Evolutionary conservation across 2,329 filamentous ascomycete genomes (phyloP).

Genomic region (Alternaria hordeiaustralica): DNA sequence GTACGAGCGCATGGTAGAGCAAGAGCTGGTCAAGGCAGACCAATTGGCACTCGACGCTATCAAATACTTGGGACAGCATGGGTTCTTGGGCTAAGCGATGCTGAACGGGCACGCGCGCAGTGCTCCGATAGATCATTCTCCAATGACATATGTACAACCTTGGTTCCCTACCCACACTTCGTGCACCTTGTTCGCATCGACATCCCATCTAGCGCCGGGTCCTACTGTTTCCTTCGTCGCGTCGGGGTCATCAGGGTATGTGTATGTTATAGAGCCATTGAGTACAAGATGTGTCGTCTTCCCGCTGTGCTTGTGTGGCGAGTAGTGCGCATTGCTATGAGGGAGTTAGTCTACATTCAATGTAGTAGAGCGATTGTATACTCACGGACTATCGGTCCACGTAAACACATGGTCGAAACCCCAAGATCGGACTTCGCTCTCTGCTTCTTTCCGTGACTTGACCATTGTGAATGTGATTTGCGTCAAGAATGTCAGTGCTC

Average conservation of each 20-base stretch:
- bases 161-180: conserved; percentile 72
- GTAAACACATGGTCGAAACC: conserved; percentile 74
- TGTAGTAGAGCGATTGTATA: conserved; percentile 19
- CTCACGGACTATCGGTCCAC: conserved; percentile 74
- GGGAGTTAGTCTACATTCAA: not conserved
- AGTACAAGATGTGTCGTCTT: conserved; percentile 75
- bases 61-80: conserved; percentile 53
- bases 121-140: conserved; percentile 50
- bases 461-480: conserved; percentile 25
- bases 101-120: not conserved
- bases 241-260: conserved; percentile 66
- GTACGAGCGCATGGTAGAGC: conserved; percentile 50
- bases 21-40: conserved; percentile 53
- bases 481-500: not conserved
- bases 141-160: conserved; percentile 73
- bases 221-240: conserved; percentile 65
- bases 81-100: conserved; percentile 48
- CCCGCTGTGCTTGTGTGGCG: conserved; percentile 68
- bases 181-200: conserved; percentile 68
- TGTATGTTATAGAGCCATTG: conserved; percentile 68
- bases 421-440: conserved; percentile 71
- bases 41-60: conserved; percentile 53
- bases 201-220: conserved; percentile 68
- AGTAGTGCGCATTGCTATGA: conserved; percentile 69
- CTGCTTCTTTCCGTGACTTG: conserved; percentile 57